Base-by-base conservation (phyloP, 2,329 filamentous ascomycete species). In the Fusarium equiseti region DNA sequence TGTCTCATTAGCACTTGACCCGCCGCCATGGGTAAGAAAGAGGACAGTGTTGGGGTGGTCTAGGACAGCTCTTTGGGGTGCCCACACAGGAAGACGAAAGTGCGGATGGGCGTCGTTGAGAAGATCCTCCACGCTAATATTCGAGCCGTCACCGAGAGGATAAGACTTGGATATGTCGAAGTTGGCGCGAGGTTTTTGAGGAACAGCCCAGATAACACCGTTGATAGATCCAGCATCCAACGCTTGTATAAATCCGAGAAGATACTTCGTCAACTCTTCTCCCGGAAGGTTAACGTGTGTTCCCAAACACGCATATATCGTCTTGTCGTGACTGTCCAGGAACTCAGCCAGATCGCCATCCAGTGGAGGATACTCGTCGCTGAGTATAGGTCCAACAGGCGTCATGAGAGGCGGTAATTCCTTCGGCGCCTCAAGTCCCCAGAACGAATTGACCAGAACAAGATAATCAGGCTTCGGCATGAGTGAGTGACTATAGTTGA, bases 381-480 rank as follows among this genome's bases (percentile, higher is more conserved):
- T 65, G 8, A 84, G 72, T 3, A 84, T 77, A 3, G 83, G 83
- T 1, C 83, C 83, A 5, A 84, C 77, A 2, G 79, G 63, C 4
- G 76, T 74, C 26, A 80, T 77, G 2, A 80, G 71, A 2, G 82
- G 83, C 2, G 83, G 83, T 5, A 84, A 60, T 58, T 84, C 82
- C 24, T 79, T 79, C 0, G 83, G 79, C 2, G 78, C 74, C 53
- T 85, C 83, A 10, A 84, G 73, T 0, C 82, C 82, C 59, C 79
- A 82, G 64, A 84, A 84, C 0, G 81, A 83, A 55, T 84, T 84
- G 26, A 84, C 78, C 8, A 84, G 73, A 4, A 81, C 67, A 6
- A 85, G 78, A 48, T 83, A 79, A 58, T 83, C 76, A 0, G 83
- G 82, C 50, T 83, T 83, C 5, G 73, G 60, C 1, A 72, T 59